These are phyloP conservation scores for Fusarium nematophilum DNA, from an alignment of 2,329 filamentous ascomycete genomes.

Conservation along the genomic window DNA sequence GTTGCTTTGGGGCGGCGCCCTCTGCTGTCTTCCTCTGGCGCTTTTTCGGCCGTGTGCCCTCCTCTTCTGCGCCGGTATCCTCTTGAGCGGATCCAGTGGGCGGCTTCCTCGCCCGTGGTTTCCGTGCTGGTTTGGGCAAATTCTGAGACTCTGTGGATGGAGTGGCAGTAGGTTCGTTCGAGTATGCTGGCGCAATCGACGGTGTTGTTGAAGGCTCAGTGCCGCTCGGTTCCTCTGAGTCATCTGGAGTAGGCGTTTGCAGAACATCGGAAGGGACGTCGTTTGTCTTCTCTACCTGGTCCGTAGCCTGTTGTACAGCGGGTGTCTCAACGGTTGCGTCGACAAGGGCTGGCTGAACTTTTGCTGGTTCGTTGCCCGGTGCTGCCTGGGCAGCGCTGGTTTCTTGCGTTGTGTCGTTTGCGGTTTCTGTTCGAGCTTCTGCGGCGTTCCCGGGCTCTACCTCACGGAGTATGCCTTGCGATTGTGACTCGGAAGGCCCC, in stretches of 20 bases:
- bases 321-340: neutral
- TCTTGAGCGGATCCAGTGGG: slow-evolving; percentile 20
- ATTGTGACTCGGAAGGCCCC: neutral
- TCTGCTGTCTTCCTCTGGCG: slow-evolving; percentile 47
- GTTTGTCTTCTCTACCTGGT: neutral
- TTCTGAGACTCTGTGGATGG: slow-evolving; percentile 15
- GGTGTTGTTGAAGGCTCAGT: slow-evolving; percentile 31
- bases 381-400: slow-evolving; percentile 5
- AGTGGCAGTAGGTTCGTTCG: slow-evolving; percentile 19
- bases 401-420: slow-evolving; percentile 3
- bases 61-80: slow-evolving; percentile 30
- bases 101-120: slow-evolving; percentile 35
- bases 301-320: neutral
- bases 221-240: slow-evolving; percentile 20
- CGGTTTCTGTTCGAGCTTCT: neutral
- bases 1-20: slow-evolving; percentile 29
- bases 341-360: slow-evolving; percentile 1
- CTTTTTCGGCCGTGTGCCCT: slow-evolving; percentile 45
- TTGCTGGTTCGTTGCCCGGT: slow-evolving; percentile 17
- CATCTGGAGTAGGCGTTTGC: slow-evolving; percentile 26
- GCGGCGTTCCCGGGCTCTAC: neutral
- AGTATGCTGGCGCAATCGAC: slow-evolving; percentile 10
- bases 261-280: slow-evolving; percentile 12
- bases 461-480: neutral
- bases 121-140: slow-evolving; percentile 19